Percentiles rank a stretch among this genome's conserved stretches.
Conservation (phyloP, 2,329 filamentous ascomycete genomes). For the Corinectria fuckeliana region DNA sequence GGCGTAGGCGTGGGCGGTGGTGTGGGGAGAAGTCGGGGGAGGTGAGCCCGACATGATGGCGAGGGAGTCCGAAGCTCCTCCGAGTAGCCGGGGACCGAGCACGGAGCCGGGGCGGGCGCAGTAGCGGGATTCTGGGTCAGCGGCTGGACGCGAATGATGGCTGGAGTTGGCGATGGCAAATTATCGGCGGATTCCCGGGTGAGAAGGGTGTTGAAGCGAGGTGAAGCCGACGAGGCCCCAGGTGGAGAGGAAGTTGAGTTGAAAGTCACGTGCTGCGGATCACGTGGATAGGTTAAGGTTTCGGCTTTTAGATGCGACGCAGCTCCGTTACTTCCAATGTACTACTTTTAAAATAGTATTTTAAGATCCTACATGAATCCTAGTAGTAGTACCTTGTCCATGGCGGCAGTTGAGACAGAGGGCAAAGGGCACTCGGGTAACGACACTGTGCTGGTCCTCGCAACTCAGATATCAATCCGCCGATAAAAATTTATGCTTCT, state of each 20-base stretch:
- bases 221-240: constrained; percentile 44
- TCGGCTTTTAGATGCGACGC: too few species aligned
- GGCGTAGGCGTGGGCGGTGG: constrained; percentile 51
- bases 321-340: too few species aligned
- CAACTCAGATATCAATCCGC: too few species aligned
- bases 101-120: constrained; percentile 30
- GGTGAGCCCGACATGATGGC: constrained; percentile 38
- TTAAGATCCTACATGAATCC: too few species aligned
- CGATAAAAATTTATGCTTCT: too few species aligned
- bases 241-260: constrained; percentile 20
- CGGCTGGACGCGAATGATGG: constrained; percentile 31
- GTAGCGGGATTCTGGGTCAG: constrained; percentile 20
- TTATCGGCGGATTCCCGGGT: constrained; percentile 53
- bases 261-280: constrained; percentile 13
- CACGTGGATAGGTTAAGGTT: background rate
- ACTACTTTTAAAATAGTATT: too few species aligned
- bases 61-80: constrained; percentile 15
- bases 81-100: constrained; percentile 20
- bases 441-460: too few species aligned
- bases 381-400: too few species aligned
- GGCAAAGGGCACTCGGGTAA: too few species aligned
- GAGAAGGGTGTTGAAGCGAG: constrained; percentile 47
- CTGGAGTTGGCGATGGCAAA: constrained; percentile 47
- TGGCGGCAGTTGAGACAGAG: too few species aligned
- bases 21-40: constrained; percentile 35